Percentiles rank a stretch among this genome's conserved stretches.
Evolutionary conservation across 768 basidiomycete species (phyloP).

Genomic region (Ramaria sp.): DNA sequence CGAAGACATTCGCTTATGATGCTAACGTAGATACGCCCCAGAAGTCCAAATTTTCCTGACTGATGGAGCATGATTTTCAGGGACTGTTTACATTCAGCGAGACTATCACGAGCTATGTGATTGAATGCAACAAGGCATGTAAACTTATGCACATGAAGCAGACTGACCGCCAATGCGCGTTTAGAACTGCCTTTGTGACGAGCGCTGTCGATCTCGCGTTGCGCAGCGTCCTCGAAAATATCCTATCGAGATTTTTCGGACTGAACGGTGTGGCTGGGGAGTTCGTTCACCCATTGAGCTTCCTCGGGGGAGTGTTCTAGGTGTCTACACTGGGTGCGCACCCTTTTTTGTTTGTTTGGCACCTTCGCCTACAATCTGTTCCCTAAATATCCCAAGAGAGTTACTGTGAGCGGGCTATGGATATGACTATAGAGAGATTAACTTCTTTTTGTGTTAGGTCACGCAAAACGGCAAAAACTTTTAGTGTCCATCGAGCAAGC

Average conservation of each 20-base stretch:
- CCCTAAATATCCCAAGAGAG: not conserved
- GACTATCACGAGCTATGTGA: slow-evolving; percentile 18
- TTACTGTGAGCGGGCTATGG: not conserved
- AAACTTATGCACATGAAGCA: slow-evolving; percentile 7
- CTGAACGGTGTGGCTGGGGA: slow-evolving; percentile 51
- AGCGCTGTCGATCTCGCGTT: slow-evolving; percentile 45
- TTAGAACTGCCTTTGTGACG: slow-evolving; percentile 36
- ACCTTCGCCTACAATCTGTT: not conserved
- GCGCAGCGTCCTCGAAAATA: slow-evolving; percentile 47
- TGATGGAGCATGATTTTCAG: not conserved
- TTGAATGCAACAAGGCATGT: slow-evolving; percentile 54
- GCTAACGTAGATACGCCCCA: slow-evolving; percentile 20
- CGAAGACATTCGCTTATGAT: slow-evolving; percentile 32
- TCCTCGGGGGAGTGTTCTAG: slow-evolving; percentile 46
- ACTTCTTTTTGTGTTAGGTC: not conserved
- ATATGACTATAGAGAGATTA: not conserved
- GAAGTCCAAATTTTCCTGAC: not conserved
- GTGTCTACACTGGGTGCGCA: slow-evolving; percentile 56
- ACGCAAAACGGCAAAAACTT: not conserved
- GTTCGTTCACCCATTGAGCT: slow-evolving; percentile 36
- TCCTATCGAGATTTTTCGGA: slow-evolving; percentile 59
- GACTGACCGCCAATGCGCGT: not conserved
- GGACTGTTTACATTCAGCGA: slow-evolving; percentile 1
- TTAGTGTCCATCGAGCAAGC: slow-evolving; percentile 21
- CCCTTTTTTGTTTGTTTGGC: not conserved